Conservation (phyloP, 2,329 filamentous ascomycete species). For the Coleophoma cylindrospora region DNA sequence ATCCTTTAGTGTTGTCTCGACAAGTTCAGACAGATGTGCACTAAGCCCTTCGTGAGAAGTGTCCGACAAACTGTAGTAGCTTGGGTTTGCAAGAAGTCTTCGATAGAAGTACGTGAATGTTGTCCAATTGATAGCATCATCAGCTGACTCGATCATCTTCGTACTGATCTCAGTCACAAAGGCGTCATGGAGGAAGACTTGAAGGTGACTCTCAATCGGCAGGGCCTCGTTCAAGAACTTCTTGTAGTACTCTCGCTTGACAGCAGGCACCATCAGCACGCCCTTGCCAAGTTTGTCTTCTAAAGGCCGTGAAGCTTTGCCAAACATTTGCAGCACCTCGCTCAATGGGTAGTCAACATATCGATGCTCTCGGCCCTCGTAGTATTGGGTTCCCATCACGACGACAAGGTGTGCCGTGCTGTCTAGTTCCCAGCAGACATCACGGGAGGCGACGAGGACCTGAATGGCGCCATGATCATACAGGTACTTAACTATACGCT, state of each 20-base stretch:
- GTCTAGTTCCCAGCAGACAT: conserved; percentile 95
- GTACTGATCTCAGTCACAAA: conserved; percentile 97
- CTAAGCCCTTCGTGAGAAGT: conserved; percentile 91
- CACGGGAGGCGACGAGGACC: conserved; percentile 69
- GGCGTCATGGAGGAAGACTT: conserved; percentile 87
- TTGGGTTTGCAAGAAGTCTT: conserved; percentile 88
- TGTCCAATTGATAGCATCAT: conserved; percentile 97
- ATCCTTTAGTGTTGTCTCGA: conserved; percentile 89
- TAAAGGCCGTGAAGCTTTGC: conserved; percentile 76
- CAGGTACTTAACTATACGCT: conserved; percentile 87
- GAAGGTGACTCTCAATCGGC: conserved; percentile 90
- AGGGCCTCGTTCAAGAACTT: conserved; percentile 97
- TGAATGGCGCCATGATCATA: conserved; percentile 72
- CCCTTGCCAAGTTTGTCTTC: conserved; percentile 79
- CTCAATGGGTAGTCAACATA: conserved; percentile 95
- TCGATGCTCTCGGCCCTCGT: conserved; percentile 91
- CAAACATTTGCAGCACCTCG: conserved; percentile 97
- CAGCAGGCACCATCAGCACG: conserved; percentile 92
- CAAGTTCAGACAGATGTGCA: conserved; percentile 87
- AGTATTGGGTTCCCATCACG: conserved; percentile 97
- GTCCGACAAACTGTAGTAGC: conserved; percentile 87
- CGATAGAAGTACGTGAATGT: conserved; percentile 99
- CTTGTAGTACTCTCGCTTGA: conserved; percentile 97
- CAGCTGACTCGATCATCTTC: conserved; percentile 89
- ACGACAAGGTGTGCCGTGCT: conserved; percentile 85